A percentile compares a stretch with the other conserved stretches of the same genome.
These are phyloP conservation scores for Mikania micrantha DNA, from an alignment of 129 eudicot species.

Conservation along the genomic window DNA sequence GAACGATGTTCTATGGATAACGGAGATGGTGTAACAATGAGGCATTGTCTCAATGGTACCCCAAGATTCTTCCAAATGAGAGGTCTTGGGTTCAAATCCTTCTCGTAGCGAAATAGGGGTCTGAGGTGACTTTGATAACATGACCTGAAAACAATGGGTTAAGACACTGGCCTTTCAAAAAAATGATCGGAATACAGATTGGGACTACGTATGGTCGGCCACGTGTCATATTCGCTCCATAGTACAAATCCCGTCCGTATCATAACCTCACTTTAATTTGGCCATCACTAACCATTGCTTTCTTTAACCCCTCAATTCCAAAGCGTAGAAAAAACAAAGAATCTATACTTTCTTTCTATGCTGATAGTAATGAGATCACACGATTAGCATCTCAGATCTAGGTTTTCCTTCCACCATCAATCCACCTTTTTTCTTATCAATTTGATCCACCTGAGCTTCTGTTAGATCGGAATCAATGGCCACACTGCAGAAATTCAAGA, in stretches of 20 bases:
- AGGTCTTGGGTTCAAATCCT: too few species aligned
- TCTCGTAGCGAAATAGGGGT: too few species aligned
- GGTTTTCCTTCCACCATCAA: constrained; percentile 25
- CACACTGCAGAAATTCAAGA: constrained; percentile 76
- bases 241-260: constrained; percentile 20
- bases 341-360: constrained; percentile 31
- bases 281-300: not conserved
- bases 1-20: too few species aligned
- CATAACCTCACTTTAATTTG: constrained; percentile 16
- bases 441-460: not conserved
- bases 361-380: constrained; percentile 1
- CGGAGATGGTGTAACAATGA: too few species aligned
- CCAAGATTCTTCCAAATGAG: too few species aligned
- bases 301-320: constrained; percentile 9
- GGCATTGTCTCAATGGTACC: too few species aligned
- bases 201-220: not conserved
- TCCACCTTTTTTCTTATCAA: not conserved
- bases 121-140: too few species aligned
- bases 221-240: constrained; percentile 18
- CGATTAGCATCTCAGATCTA: constrained; percentile 47
- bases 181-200: not conserved
- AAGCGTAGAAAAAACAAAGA: constrained; percentile 38
- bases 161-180: too few species aligned
- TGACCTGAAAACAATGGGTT: too few species aligned
- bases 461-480: constrained; percentile 42